Evolutionary conservation across 768 basidiomycete genomes (phyloP), one percentile per base, ranked within the genome.

Genomic region (Phlebiopsis flavidoalba): DNA sequence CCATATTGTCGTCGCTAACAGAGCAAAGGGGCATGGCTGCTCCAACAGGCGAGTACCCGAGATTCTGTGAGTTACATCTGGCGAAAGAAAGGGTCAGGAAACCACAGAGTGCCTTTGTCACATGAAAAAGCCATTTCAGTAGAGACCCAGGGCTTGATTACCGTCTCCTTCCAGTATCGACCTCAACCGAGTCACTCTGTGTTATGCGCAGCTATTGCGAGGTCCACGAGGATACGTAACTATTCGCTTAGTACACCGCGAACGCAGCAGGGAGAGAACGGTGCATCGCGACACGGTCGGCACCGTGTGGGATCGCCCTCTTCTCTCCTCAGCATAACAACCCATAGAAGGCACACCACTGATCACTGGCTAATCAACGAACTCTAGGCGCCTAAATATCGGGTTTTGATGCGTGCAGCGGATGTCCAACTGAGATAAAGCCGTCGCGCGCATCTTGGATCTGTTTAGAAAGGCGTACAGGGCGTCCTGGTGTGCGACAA

Each of bases 391-490:
- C 64, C 88, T 84, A n/a, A n/a, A n/a, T n/a, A 0, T 76, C 72
- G 0, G 75, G 68, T 17, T n/a, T 82, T 78, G 58, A 87, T 76
- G 6, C 82, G n/a, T n/a, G n/a, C 81, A 21, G 76, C 75, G 11
- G n/a, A 95, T 75, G 59, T 89, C 80, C 47, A 98, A 80, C 14
- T 83, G 79, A 1, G 86, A n/a, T 80, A 5, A 98, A 81, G 64
- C 90, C 86, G 68, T 98, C 96, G n/a, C 95, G 78, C 85, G n/a
- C 95, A 97, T 51, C 88, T 76, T 7, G 86, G 87, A 51, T 93
- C 89, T n/a, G 62, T 98, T 94, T 35, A 99, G 77, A 11, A 98
- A 76, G 8, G 76, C 77, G 10, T 80, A 78, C 22, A 98, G 73
- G 11, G 80, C 79, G n/a, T 89, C 85, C 63, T 88, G 83, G 65